These are phyloP conservation scores for Lyophyllum shimeji DNA, from an alignment of 768 basidiomycete genomes.

Conservation along the genomic window DNA sequence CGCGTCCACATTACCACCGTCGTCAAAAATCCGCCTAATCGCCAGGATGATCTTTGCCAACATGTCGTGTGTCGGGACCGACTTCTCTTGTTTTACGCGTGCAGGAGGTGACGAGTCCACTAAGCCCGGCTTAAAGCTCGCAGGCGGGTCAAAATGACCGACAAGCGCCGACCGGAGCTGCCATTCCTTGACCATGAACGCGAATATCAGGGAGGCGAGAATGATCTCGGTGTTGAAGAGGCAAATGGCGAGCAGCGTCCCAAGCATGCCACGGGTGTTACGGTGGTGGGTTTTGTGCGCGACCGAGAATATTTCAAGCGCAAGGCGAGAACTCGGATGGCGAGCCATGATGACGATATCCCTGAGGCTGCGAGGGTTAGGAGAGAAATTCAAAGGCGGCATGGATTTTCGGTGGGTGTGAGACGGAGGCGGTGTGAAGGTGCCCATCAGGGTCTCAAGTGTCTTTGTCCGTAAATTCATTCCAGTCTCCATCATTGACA, in stretches of 20 bases:
- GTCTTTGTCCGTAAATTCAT: constrained; percentile 50
- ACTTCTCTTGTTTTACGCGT: neutral
- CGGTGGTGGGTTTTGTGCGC: constrained; percentile 56
- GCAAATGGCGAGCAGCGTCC: constrained; percentile 58
- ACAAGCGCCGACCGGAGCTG: constrained; percentile 30
- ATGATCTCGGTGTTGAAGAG: constrained; percentile 80
- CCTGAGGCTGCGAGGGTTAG: constrained; percentile 22
- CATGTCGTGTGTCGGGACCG: neutral
- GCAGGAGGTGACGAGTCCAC: constrained; percentile 22
- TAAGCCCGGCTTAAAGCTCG: constrained; percentile 7
- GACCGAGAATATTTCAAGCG: constrained; percentile 49
- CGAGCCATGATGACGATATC: constrained; percentile 35
- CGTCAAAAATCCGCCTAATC: constrained; percentile 32
- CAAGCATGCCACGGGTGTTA: constrained; percentile 61
- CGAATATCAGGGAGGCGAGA: constrained; percentile 71
- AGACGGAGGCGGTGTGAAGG: constrained; percentile 20
- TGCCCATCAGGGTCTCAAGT: constrained; percentile 42
- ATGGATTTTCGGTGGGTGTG: constrained; percentile 16
- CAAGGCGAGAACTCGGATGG: constrained; percentile 44
- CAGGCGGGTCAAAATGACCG: constrained; percentile 8
- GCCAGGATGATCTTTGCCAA: constrained; percentile 14
- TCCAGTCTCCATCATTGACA: constrained; percentile 53
- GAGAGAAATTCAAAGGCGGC: constrained; percentile 13
- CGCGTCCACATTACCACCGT: constrained; percentile 19
- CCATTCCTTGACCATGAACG: constrained; percentile 62